phyloP scores from a whole-genome alignment of 192 early-diverging fungal genomes.

The Funneliformis mosseae region DNA sequence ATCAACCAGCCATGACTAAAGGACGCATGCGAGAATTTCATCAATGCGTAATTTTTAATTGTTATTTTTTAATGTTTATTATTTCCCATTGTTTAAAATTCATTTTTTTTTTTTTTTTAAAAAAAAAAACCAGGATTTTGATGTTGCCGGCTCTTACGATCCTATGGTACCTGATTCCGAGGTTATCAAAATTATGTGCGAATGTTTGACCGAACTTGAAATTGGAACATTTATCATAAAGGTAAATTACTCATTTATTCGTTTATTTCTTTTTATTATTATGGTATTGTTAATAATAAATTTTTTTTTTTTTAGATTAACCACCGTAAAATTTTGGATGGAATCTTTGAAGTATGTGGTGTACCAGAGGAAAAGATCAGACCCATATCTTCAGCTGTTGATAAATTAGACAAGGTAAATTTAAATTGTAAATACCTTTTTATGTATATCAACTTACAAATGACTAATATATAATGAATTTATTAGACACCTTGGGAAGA shows the following conservation, averaged over 20 bases:
- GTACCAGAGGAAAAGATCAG: conserved; percentile 88
- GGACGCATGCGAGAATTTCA: conserved; percentile 99
- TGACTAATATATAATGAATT: background rate
- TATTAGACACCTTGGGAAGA: conserved; percentile 83
- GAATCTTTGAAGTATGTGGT: conserved; percentile 95
- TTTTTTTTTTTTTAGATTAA: conserved; percentile 63
- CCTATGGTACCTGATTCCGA: conserved; percentile 98
- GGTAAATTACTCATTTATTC: conserved; percentile 43
- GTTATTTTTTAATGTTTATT: background rate
- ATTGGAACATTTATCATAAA: conserved; percentile 92
- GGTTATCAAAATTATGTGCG: conserved; percentile 75
- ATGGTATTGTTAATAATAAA: background rate
- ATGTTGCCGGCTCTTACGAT: conserved; percentile 94
- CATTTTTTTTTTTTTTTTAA: background rate
- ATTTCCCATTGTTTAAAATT: background rate
- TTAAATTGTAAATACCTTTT: background rate
- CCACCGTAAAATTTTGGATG: conserved; percentile 96
- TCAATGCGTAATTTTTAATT: conserved; percentile 74
- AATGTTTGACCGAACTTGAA: conserved; percentile 79
- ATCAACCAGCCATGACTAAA: conserved; percentile 98
- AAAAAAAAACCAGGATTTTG: conserved; percentile 78
- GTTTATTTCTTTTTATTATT: conserved; percentile 2
- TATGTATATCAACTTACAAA: background rate
- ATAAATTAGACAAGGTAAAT: conserved; percentile 92
- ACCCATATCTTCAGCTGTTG: conserved; percentile 94